Percentiles rank a stretch among this genome's conserved stretches.
Conservation (phyloP, 805 yeast species). For the Saccharomyces mikatae region DNA sequence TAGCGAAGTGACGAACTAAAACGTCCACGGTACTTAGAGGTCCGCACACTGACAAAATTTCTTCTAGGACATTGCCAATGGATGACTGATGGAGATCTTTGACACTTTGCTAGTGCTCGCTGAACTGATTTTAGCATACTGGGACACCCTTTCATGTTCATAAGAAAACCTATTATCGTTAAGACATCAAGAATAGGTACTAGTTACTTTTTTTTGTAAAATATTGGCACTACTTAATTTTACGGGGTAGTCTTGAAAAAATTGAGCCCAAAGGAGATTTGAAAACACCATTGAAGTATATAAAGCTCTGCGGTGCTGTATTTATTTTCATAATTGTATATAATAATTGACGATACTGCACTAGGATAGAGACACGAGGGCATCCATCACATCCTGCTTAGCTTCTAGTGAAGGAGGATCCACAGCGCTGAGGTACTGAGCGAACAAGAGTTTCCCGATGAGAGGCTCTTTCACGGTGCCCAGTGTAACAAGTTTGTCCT, state of each 20-base stretch:
- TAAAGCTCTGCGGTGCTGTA: neutral
- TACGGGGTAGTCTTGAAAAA: neutral
- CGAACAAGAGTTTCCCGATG: slow-evolving; percentile 55
- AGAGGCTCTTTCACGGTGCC: slow-evolving; percentile 59
- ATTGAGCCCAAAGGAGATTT: neutral
- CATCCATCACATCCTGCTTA: slow-evolving; percentile 19
- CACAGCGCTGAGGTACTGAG: slow-evolving; percentile 66
- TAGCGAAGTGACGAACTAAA: neutral
- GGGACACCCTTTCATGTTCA: neutral
- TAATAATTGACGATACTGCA: neutral
- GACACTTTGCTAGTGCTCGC: neutral
- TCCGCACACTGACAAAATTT: neutral
- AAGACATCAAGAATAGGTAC: too few relatives aligned
- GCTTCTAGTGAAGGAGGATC: slow-evolving; percentile 27
- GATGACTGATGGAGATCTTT: neutral
- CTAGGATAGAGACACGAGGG: slow-evolving; percentile 15
- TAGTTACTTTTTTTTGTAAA: neutral
- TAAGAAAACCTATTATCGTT: neutral
- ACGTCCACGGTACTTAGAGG: neutral
- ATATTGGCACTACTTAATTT: neutral
- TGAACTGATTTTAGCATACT: neutral
- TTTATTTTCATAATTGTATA: neutral
- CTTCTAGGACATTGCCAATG: neutral
- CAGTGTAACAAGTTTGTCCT: slow-evolving; percentile 34
- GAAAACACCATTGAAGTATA: neutral